Evolutionary conservation across 129 eudicot species (phyloP), one percentile per base, ranked within the genome.

Genomic region (Flaveria trinervia): DNA sequence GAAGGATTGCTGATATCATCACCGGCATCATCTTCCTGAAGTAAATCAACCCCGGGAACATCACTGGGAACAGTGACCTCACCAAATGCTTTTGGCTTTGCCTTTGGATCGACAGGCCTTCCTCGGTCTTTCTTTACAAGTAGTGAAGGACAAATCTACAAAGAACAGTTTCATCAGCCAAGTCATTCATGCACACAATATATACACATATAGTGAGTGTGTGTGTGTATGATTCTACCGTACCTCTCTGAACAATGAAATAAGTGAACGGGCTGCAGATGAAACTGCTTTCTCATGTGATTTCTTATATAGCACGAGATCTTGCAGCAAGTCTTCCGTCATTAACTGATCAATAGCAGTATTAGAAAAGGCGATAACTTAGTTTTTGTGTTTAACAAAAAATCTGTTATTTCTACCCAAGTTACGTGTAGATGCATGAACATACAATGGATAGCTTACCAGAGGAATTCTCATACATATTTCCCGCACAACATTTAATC

Each of bases 281-380:
- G 98, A 85, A 83, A 94, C 97, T 39, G 98, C 85, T 73, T 94
- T 94, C 83, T 94, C 98, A 49, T 91, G 76, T 22, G 97, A 89
- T 74, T 94, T 94, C 73, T 88, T 91, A 77, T 94, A 94, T 62
- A 91, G 77, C 62, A 91, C 97, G 68, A 94, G 98, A 65, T 94
- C 98, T 94, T 94, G 98, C 71, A 94, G 90, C 89, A 94, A 81
- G 74, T 91, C 97, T 73, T 94, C 98, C 13, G 91, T 94, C 98
- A 94, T 94, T 78, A 94, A 83, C 98, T 94, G 85, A 56, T 45
- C 61, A 80, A 56, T 45, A 71, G 56, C 51, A 61, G 50, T 73
- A 75, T 2, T 56, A 56, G 62, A 28, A 64, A 61, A 64, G 0
- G 20, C 6, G 11, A 64, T 13, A 15, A 64, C 5, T 8, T 30